phyloP scores from a whole-genome alignment of 148 eudicot genomes.

The Camellia granthamiana region DNA sequence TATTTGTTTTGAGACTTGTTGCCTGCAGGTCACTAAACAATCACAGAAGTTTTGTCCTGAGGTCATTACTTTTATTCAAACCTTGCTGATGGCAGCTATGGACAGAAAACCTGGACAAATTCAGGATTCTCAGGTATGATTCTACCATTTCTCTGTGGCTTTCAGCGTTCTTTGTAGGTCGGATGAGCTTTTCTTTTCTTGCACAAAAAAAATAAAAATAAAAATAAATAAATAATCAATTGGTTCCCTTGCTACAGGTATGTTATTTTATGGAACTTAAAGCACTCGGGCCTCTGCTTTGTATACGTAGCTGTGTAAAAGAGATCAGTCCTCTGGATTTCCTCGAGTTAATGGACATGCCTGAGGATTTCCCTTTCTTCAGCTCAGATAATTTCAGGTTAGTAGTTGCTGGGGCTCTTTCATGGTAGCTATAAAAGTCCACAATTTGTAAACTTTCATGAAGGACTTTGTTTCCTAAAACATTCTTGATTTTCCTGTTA shows the following conservation, averaged over 20 bases:
- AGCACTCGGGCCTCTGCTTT: constrained; percentile 46
- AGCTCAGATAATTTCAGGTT: constrained; percentile 71
- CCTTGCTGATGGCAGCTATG: constrained; percentile 60
- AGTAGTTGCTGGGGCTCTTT: constrained; percentile 13
- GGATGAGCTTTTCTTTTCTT: not conserved
- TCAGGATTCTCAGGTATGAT: constrained; percentile 54
- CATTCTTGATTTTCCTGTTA: not conserved
- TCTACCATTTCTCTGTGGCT: not conserved
- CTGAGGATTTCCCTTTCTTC: constrained; percentile 69
- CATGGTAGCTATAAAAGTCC: not conserved
- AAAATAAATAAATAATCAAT: not conserved
- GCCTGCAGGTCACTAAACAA: constrained; percentile 59
- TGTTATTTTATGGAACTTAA: constrained; percentile 64
- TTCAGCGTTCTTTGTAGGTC: not conserved
- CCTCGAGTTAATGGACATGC: constrained; percentile 61
- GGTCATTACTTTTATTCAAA: constrained; percentile 61
- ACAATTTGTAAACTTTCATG: not conserved
- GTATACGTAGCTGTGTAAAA: constrained; percentile 37
- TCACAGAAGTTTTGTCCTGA: constrained; percentile 84
- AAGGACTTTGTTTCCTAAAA: not conserved
- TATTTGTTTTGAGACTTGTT: not conserved
- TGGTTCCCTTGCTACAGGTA: constrained; percentile 29
- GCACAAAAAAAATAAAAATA: constrained; percentile 8
- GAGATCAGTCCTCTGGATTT: constrained; percentile 67
- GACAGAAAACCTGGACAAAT: constrained; percentile 33